A percentile compares a stretch with the other conserved stretches of the same genome.
Evolutionary conservation across 306 rosid genomes (phyloP).

Genomic region (Quercus engelmannii): DNA sequence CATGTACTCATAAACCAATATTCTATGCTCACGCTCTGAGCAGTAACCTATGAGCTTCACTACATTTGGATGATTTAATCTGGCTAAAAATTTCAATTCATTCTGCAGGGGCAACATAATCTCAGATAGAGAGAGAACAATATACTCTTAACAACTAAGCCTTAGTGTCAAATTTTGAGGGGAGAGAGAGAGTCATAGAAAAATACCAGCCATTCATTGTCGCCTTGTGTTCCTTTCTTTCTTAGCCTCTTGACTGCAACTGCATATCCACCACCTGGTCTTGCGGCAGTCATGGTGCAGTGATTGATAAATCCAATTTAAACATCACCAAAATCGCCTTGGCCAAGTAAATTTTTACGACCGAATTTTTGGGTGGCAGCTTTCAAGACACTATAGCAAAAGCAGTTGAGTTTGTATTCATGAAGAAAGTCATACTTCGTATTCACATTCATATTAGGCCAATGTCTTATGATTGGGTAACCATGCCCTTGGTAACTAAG

Average conservation of each 20-base stretch:
- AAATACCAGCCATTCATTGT: conserved; percentile 43
- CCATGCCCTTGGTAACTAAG: not conserved
- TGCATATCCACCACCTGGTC: conserved; percentile 21
- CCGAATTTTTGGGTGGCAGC: conserved; percentile 39
- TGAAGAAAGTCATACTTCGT: conserved; percentile 3
- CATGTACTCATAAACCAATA: conserved; percentile 57
- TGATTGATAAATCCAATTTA: conserved; percentile 29
- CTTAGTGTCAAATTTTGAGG: not conserved
- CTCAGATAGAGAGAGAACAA: not conserved
- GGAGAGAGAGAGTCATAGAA: not conserved
- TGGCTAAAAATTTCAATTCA: conserved; percentile 39
- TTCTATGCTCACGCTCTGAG: conserved; percentile 42
- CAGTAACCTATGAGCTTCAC: conserved; percentile 58
- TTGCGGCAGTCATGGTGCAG: conserved; percentile 26
- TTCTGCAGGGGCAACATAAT: conserved; percentile 35
- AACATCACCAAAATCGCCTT: conserved; percentile 48
- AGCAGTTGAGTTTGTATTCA: conserved; percentile 11
- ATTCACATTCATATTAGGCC: not conserved
- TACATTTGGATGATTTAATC: conserved; percentile 46
- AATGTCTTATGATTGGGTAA: not conserved
- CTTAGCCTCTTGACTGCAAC: conserved; percentile 45
- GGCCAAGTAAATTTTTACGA: conserved; percentile 32
- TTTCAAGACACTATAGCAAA: conserved; percentile 20
- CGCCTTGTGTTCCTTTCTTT: conserved; percentile 24
- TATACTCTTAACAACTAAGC: not conserved